Conservation (phyloP, 805 yeast genomes). For the Ogataea sp. region DNA sequence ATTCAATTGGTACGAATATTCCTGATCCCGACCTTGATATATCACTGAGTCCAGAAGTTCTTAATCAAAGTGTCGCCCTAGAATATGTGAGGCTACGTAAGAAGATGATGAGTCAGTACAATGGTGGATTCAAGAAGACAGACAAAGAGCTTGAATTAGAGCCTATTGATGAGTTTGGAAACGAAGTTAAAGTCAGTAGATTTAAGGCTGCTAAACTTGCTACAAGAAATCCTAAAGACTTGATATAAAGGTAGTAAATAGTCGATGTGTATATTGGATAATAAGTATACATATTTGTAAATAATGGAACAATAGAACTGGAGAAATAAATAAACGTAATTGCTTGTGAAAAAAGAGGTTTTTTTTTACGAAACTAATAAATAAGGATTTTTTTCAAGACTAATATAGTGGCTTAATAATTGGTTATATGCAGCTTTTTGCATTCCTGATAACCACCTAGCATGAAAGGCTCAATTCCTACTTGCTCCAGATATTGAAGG, state of each 20-base stretch:
- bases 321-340: too few relatives aligned
- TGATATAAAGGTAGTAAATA: too few relatives aligned
- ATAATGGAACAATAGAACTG: too few relatives aligned
- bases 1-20: constrained; percentile 5
- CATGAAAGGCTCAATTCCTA: constrained; percentile 22
- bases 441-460: constrained; percentile 20
- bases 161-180: constrained; percentile 59
- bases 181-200: constrained; percentile 52
- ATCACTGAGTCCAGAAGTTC: constrained; percentile 23
- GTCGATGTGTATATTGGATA: too few relatives aligned
- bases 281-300: too few relatives aligned
- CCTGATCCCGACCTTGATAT: constrained; percentile 22
- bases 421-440: constrained; percentile 11
- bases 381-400: neutral
- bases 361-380: neutral
- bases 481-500: constrained; percentile 12
- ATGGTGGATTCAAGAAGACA: constrained; percentile 39
- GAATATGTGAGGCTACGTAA: constrained; percentile 53
- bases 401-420: constrained; percentile 2
- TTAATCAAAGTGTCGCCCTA: constrained; percentile 39
- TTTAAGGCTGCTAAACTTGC: constrained; percentile 50
- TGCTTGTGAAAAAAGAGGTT: too few relatives aligned
- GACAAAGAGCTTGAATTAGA: constrained; percentile 51
- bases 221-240: constrained; percentile 1
- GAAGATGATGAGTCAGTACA: constrained; percentile 33